Evolutionary conservation across 2,329 filamentous ascomycete species (phyloP).

Genomic region (Coniochaeta prunicola): DNA sequence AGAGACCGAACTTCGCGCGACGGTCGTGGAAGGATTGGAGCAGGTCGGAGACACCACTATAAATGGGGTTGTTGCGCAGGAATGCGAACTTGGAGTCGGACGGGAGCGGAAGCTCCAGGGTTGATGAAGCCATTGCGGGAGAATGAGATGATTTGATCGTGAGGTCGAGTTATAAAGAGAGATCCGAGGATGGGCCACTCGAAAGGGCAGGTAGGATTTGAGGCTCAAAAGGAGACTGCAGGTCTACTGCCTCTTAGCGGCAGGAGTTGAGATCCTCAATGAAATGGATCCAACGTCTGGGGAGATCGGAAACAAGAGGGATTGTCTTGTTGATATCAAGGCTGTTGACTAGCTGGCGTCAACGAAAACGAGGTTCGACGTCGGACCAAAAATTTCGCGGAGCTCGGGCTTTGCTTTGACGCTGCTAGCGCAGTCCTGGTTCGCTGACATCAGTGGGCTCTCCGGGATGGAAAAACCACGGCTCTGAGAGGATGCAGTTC

Average conservation of each 20-base stretch:
- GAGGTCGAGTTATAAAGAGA: not conserved
- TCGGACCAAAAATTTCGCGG: conserved; percentile 3
- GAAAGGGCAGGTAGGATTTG: not conserved
- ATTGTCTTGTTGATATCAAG: not conserved
- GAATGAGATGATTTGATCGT: not conserved
- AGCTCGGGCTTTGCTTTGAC: not conserved
- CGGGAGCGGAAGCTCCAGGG: not conserved
- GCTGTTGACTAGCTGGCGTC: not conserved
- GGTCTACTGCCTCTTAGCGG: not conserved
- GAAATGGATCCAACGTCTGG: not conserved
- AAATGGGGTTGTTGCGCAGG: conserved; percentile 67
- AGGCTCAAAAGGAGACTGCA: not conserved
- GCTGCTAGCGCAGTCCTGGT: not conserved
- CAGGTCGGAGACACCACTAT: conserved; percentile 64
- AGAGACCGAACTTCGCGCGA: conserved; percentile 79
- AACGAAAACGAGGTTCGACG: not conserved
- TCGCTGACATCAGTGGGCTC: conserved; percentile 1
- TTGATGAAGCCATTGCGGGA: not conserved
- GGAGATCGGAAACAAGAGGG: not conserved
- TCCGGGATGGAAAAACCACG: not conserved
- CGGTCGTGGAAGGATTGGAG: conserved; percentile 77
- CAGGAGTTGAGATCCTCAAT: not conserved
- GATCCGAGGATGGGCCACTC: not conserved
- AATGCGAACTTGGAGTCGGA: conserved; percentile 49
- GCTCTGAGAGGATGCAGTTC: too few species aligned